Evolutionary conservation across 306 rosid species (phyloP), one percentile per base, ranked within the genome.

Genomic region (Myrica gale): DNA sequence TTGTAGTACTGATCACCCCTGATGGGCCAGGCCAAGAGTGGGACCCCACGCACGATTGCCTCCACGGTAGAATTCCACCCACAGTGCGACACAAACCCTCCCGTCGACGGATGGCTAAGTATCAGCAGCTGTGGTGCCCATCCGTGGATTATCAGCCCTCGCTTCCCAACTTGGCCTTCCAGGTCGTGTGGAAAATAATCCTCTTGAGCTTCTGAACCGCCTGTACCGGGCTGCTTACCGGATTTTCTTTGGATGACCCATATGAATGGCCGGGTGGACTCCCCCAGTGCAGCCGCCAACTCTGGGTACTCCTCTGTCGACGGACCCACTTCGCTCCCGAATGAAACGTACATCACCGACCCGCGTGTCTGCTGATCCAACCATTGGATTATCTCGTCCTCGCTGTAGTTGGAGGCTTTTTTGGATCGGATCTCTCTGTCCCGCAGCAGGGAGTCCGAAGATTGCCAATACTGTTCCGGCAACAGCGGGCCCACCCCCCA

Each of bases 81-180:
- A 66, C 93, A 89, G 0, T 91, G 97, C 0, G 97, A 86, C 0
- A 91, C 68, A 47, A 89, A 91, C 13, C 93, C 95, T 45, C 95
- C 95, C 4, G 91, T 91, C 3, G 97, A 88, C 41, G 80, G 86
- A 41, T 89, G 95, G 65, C 90, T 91, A 69, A 91, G 84, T 50
- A 91, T 89, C 78, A 89, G 6, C 50, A 91, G 26, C 15, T 89
- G 97, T 9, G 97, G 97, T 1, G 95, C 97, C 95, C 95, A 91
- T 0, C 95, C 97, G 2, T 71, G 39, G 80, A 89, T 88, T 53
- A 91, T 84, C 86, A 91, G 12, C 13, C 92, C 92, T 19, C 85
- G 81, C 1, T 63, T 52, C 16, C 92, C 89, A 5, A 87, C 88
- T 45, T 56, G 73, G 1, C 15, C 13, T 0, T 83, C 85, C 46